Conservation (phyloP, 495 filamentous ascomycete genomes). For the Niebla homalea region DNA sequence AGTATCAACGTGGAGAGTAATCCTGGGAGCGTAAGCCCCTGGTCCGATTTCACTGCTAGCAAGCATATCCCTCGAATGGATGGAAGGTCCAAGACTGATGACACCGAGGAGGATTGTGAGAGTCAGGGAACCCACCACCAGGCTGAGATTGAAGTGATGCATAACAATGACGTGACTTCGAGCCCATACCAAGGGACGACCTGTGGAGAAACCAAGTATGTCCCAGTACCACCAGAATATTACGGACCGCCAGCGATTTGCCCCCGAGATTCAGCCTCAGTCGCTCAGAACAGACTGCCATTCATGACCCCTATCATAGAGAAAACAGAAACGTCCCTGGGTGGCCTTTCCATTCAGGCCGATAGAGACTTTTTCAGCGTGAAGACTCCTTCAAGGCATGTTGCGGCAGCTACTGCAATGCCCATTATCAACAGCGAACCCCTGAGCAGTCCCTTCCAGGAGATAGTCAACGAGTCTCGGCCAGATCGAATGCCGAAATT, state of each 20-base stretch:
- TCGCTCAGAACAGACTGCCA: conserved; percentile 75
- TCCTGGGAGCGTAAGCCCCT: conserved; percentile 59
- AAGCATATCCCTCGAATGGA: conserved; percentile 48
- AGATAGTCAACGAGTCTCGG: conserved; percentile 34
- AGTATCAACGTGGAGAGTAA: conserved; percentile 33
- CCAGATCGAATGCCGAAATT: conserved; percentile 3
- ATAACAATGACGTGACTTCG: conserved; percentile 3
- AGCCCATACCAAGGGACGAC: background rate
- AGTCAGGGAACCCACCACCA: no score
- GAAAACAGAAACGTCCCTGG: conserved; percentile 75
- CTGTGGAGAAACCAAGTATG: conserved; percentile 30
- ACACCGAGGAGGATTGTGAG: conserved; percentile 4
- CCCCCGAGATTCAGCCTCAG: conserved; percentile 60
- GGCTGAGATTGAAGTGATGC: background rate
- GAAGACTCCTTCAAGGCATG: conserved; percentile 58
- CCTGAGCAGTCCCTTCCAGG: conserved; percentile 57
- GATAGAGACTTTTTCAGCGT: conserved; percentile 45
- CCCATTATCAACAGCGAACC: conserved; percentile 39
- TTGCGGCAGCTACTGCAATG: conserved; percentile 26
- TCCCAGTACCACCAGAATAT: conserved; percentile 70
- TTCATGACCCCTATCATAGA: conserved; percentile 99
- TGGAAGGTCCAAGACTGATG: background rate
- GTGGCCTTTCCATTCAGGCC: conserved; percentile 42
- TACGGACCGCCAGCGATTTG: conserved; percentile 61
- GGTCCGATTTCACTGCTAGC: conserved; percentile 71